Conservation (phyloP, 2,329 filamentous ascomycete species). For the Emmonsia crescens region DNA sequence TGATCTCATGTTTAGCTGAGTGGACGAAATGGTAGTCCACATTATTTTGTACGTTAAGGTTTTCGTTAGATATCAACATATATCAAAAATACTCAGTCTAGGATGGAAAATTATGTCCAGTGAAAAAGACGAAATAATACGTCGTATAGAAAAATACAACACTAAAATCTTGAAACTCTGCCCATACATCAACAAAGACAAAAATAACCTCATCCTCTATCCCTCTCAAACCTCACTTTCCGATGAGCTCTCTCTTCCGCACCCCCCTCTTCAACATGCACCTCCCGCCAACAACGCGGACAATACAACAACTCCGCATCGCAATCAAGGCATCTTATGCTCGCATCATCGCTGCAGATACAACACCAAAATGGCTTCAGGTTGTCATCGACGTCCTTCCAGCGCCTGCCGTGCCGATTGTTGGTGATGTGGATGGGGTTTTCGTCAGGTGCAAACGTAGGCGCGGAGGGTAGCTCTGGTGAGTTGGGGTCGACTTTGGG, state of each 20-base stretch:
- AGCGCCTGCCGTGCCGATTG: conserved; percentile 13
- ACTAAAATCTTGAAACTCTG: neutral
- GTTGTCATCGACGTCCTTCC: conserved; percentile 45
- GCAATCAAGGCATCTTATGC: conserved; percentile 61
- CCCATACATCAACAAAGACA: neutral
- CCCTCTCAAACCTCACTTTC: conserved; percentile 47
- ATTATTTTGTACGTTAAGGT: neutral
- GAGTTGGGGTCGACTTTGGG: conserved; percentile 9
- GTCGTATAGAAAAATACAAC: neutral
- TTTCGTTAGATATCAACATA: neutral
- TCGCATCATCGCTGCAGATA: conserved; percentile 71
- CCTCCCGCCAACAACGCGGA: conserved; percentile 66
- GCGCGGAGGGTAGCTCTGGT: conserved; percentile 19
- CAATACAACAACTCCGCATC: conserved; percentile 60
- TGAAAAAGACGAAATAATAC: neutral
- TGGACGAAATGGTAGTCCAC: neutral
- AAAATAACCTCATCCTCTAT: neutral
- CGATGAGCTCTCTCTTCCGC: conserved; percentile 61
- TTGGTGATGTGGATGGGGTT: conserved; percentile 2
- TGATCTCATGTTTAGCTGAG: neutral
- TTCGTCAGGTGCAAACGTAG: conserved; percentile 10
- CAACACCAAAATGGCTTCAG: conserved; percentile 64
- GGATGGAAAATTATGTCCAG: neutral
- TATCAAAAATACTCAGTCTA: neutral
- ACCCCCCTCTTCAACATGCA: conserved; percentile 61